Conservation (phyloP, 306 rosid species). For the Dryas alaskensis region DNA sequence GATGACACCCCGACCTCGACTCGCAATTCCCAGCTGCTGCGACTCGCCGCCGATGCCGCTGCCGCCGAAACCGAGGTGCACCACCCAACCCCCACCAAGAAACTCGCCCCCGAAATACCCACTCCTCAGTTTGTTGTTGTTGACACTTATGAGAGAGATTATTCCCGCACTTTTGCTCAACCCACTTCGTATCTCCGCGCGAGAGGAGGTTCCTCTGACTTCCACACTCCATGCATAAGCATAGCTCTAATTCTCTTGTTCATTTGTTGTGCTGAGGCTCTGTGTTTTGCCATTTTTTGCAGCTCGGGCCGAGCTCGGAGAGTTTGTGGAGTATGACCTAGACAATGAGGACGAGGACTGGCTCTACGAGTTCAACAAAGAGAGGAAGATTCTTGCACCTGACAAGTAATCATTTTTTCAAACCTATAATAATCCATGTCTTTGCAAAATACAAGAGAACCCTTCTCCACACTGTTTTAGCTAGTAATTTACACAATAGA, state of each 20-base stretch:
- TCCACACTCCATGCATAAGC: neutral
- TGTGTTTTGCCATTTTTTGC: slow-evolving; percentile 10
- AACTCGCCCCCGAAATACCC: slow-evolving; percentile 68
- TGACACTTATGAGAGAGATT: slow-evolving; percentile 91
- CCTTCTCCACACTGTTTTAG: too few relatives aligned
- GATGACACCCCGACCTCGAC: slow-evolving; percentile 51
- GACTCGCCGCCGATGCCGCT: slow-evolving; percentile 26
- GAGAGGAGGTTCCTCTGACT: slow-evolving; percentile 65
- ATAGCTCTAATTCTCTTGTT: neutral
- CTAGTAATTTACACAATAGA: too few relatives aligned
- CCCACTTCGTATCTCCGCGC: slow-evolving; percentile 90
- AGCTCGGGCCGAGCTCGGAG: slow-evolving; percentile 97
- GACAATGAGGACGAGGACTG: slow-evolving; percentile 97
- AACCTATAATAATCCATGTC: slow-evolving; percentile 4
- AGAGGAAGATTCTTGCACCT: slow-evolving; percentile 55
- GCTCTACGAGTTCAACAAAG: slow-evolving; percentile 68
- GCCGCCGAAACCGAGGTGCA: slow-evolving; percentile 19
- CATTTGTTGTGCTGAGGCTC: neutral
- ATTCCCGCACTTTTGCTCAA: slow-evolving; percentile 74
- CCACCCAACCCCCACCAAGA: slow-evolving; percentile 38
- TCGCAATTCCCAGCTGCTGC: slow-evolving; percentile 46
- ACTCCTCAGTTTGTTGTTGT: slow-evolving; percentile 86
- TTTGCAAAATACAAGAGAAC: neutral
- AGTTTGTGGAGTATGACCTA: slow-evolving; percentile 91
- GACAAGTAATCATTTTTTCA: slow-evolving; percentile 50